phyloP scores from a whole-genome alignment of 345 rosid species.

The Bruguiera parviflora region DNA sequence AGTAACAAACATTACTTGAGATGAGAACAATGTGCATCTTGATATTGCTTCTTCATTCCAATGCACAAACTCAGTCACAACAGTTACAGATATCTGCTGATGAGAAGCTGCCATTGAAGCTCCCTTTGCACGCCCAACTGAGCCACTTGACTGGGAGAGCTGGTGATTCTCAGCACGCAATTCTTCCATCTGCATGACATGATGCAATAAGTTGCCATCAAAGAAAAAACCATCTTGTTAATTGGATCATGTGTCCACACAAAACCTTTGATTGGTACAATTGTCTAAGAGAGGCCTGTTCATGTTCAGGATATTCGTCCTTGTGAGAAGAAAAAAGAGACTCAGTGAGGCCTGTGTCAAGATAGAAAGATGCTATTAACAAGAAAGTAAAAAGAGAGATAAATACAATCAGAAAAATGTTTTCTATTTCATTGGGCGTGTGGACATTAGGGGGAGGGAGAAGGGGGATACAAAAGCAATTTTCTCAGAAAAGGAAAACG shows the following conservation, averaged over 20 bases:
- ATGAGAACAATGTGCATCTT: conserved; percentile 86
- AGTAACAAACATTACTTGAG: conserved; percentile 54
- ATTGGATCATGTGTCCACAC: conserved; percentile 8
- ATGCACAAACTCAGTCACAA: conserved; percentile 90
- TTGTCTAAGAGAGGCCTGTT: conserved; percentile 88
- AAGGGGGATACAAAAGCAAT: no score
- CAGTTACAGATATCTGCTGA: conserved; percentile 95
- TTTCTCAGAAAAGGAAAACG: no score
- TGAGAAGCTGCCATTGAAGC: conserved; percentile 75
- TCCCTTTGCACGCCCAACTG: conserved; percentile 92
- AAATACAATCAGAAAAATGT: neutral
- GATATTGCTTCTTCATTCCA: conserved; percentile 99
- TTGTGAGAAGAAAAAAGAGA: conserved; percentile 89
- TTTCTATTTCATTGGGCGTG: no score
- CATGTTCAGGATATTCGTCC: conserved; percentile 95
- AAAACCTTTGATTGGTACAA: conserved; percentile 82
- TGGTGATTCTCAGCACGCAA: conserved; percentile 77
- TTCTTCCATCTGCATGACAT: conserved; percentile 77
- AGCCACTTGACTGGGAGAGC: conserved; percentile 68
- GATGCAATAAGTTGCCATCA: neutral
- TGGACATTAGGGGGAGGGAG: no score
- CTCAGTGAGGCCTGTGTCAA: conserved; percentile 76
- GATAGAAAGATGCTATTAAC: conserved; percentile 3
- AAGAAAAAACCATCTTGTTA: neutral
- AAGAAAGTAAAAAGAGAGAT: neutral